phyloP scores from a whole-genome alignment of 1,284 basidiomycete genomes.

The Ustilago tritici region DNA sequence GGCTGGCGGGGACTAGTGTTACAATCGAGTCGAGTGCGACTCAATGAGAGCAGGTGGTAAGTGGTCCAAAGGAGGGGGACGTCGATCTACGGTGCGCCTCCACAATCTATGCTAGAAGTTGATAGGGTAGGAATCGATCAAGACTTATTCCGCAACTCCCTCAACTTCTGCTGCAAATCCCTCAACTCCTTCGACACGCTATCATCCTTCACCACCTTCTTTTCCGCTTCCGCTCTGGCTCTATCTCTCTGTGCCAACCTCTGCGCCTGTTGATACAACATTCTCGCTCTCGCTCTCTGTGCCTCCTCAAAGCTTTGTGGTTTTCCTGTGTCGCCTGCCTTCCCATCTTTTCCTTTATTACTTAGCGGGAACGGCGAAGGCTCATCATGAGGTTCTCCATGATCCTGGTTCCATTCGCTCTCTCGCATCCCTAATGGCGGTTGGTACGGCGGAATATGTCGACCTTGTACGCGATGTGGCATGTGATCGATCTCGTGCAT shows the following conservation, averaged over 20 bases:
- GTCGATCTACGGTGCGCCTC: background rate
- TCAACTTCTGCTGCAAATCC: slow-evolving; percentile 50
- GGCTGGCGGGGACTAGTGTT: background rate
- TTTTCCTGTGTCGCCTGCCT: background rate
- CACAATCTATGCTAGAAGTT: background rate
- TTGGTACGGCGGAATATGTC: slow-evolving; percentile 53
- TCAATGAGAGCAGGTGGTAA: background rate
- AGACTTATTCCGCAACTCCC: slow-evolving; percentile 31
- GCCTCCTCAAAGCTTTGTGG: slow-evolving; percentile 40
- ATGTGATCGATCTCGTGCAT: slow-evolving; percentile 63
- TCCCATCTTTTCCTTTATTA: slow-evolving; percentile 1
- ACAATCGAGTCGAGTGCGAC: background rate
- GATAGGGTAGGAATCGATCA: background rate
- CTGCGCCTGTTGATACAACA: slow-evolving; percentile 45
- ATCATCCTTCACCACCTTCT: slow-evolving; percentile 27
- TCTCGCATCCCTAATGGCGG: slow-evolving; percentile 55
- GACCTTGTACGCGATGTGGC: slow-evolving; percentile 54
- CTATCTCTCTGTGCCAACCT: slow-evolving; percentile 43
- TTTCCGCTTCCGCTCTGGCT: slow-evolving; percentile 20
- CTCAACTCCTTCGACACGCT: slow-evolving; percentile 40
- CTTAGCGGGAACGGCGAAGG: slow-evolving; percentile 46
- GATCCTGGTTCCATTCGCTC: slow-evolving; percentile 49
- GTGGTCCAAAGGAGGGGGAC: background rate
- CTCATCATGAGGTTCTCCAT: slow-evolving; percentile 58
- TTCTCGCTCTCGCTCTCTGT: slow-evolving; percentile 35